Evolutionary conservation across 768 basidiomycete genomes (phyloP).

Genomic region (Leucocoprinus leucothites): DNA sequence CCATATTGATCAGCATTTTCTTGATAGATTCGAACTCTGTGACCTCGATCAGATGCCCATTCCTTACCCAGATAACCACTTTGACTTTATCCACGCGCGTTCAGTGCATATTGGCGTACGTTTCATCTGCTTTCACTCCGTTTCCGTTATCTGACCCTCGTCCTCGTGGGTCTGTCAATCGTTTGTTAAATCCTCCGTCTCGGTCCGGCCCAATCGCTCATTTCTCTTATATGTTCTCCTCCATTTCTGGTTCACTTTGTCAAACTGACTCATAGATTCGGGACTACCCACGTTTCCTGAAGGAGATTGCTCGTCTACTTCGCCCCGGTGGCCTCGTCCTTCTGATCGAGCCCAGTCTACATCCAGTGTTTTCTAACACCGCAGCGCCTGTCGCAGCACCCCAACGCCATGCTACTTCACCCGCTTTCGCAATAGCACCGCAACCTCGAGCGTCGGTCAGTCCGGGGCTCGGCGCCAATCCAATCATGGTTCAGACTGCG

Average conservation of each 20-base stretch:
- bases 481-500: background rate
- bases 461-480: constrained; percentile 29
- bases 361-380: constrained; percentile 32
- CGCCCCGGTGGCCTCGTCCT: constrained; percentile 70
- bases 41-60: constrained; percentile 59
- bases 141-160: background rate
- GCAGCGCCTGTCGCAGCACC: constrained; percentile 13
- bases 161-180: background rate
- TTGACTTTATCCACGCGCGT: constrained; percentile 70
- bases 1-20: background rate
- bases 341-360: constrained; percentile 57
- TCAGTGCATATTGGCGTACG: constrained; percentile 66
- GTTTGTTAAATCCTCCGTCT: background rate
- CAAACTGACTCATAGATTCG: constrained; percentile 43
- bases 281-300: constrained; percentile 57
- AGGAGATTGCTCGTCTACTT: constrained; percentile 62
- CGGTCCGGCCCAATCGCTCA: constrained; percentile 7
- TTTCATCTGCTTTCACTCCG: constrained; percentile 10
- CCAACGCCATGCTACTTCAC: constrained; percentile 14
- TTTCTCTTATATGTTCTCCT: constrained; percentile 11
- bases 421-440: background rate
- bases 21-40: constrained; percentile 63
- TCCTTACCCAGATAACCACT: constrained; percentile 61
- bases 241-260: constrained; percentile 6
- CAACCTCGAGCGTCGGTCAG: background rate